Conservation (phyloP, 2,329 filamentous ascomycete genomes). For the Neonectria hederae region DNA sequence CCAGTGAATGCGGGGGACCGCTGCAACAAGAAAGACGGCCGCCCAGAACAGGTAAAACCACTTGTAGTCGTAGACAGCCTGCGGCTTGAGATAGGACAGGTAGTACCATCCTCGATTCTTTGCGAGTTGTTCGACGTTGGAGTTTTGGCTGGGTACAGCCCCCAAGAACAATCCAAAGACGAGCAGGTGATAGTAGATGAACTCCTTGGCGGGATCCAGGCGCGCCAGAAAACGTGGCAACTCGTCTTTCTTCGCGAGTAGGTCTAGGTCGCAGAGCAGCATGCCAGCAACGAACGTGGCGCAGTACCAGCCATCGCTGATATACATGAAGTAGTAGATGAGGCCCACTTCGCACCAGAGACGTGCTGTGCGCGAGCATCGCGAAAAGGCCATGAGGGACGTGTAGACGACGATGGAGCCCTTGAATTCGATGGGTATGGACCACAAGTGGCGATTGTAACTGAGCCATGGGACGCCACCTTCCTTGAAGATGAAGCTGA, state of each 20-base stretch:
- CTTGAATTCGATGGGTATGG: conserved; percentile 69
- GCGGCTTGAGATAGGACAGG: conserved; percentile 69
- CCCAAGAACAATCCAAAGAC: conserved; percentile 64
- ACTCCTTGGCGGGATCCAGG: conserved; percentile 58
- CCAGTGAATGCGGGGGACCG: conserved; percentile 65
- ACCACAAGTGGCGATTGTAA: conserved; percentile 69
- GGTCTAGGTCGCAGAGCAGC: conserved; percentile 69
- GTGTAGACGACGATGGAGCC: conserved; percentile 73
- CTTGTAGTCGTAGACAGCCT: conserved; percentile 72
- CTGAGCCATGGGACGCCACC: conserved; percentile 62
- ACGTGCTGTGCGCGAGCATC: conserved; percentile 63
- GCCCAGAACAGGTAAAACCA: conserved; percentile 75
- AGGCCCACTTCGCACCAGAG: conserved; percentile 63
- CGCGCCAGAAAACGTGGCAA: conserved; percentile 60
- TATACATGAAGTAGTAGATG: conserved; percentile 72
- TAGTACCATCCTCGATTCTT: conserved; percentile 69
- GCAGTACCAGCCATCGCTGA: conserved; percentile 71
- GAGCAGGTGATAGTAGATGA: conserved; percentile 64
- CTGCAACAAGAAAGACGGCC: conserved; percentile 63
- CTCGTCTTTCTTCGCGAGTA: conserved; percentile 59
- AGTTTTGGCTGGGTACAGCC: conserved; percentile 65
- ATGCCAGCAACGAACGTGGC: conserved; percentile 70
- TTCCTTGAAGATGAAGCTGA: conserved; percentile 71
- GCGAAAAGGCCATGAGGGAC: conserved; percentile 63
- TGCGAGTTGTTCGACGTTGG: conserved; percentile 58